Evolutionary conservation across 2,329 filamentous ascomycete species (phyloP), one percentile per base, ranked within the genome.

Genomic region (Hypocreales sp.): DNA sequence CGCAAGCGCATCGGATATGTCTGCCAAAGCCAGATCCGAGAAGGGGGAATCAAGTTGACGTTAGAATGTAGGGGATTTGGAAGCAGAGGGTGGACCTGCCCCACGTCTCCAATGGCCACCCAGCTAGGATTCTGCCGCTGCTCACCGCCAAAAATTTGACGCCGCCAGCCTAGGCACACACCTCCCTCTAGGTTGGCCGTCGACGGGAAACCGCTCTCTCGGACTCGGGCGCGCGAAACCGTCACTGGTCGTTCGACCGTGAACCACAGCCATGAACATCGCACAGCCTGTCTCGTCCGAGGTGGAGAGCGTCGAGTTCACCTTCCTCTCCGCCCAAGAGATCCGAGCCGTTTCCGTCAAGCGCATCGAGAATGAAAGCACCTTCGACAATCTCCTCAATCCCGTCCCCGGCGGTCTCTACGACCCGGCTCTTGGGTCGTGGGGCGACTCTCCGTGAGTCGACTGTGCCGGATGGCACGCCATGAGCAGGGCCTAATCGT

Each of bases 371-470:
- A 92, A 92, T 58, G 78, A 84, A 27, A 81, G 71, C 39, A 93
- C 90, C n/a, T 90, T 95, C 51, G 90, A 95, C 55, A 83, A 73
- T 32, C 71, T 94, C 31, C 67, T 92, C 39, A 86, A 93, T 43
- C 86, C 87, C 7, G 70, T 92, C 8, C 80, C 84, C 10, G 84
- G 84, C 32, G 90, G 90, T 49, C 67, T 98, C 7, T 93, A 98
- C 47, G 90, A 94, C 53, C 72, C 81, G 30, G 86, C 87, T 25
- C 64, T 98, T 34, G 90, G 90, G 17, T 82, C 87, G 28, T 93
- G 83, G 67, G 74, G 79, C 25, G 83, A 93, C 46, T 71, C 79
- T 50, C 63, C 74, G 81, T 92, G 67, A 44, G 51, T 44, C 15
- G 24, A 21, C 15, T 14, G n/a, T 15, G 5, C n/a, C n/a, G n/a